phyloP scores from a whole-genome alignment of 805 yeast genomes.

The Suhomyces prunicola region DNA sequence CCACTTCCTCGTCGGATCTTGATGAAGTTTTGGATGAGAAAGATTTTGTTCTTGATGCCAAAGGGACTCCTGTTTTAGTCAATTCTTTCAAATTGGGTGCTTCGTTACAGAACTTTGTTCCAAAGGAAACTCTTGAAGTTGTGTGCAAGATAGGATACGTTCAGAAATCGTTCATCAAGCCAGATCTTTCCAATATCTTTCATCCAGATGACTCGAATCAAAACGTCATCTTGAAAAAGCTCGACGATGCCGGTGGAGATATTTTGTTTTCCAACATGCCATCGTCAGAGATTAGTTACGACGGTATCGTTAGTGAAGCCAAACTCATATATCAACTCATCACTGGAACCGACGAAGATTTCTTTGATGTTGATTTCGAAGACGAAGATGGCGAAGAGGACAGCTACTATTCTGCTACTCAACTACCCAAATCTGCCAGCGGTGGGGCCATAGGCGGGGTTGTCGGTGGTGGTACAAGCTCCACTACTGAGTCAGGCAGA shows the following conservation, averaged over 20 bases:
- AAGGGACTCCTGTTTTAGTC: conserved; percentile 60
- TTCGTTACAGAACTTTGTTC: conserved; percentile 79
- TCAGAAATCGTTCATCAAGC: conserved; percentile 35
- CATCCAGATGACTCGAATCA: conserved; percentile 19
- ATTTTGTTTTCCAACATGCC: conserved; percentile 58
- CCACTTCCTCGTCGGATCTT: conserved; percentile 49
- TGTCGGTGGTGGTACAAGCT: conserved; percentile 10
- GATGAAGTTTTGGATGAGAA: conserved; percentile 35
- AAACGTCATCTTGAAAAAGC: conserved; percentile 14
- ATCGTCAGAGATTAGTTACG: conserved; percentile 83
- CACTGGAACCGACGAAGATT: conserved; percentile 93
- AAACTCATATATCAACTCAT: conserved; percentile 68
- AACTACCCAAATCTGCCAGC: neutral
- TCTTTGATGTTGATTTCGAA: conserved; percentile 93
- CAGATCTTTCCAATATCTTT: conserved; percentile 38
- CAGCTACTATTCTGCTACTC: conserved; percentile 4
- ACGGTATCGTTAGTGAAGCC: conserved; percentile 83
- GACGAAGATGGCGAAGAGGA: conserved; percentile 70
- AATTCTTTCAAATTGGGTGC: conserved; percentile 85
- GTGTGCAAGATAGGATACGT: conserved; percentile 41
- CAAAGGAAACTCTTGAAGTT: conserved; percentile 59
- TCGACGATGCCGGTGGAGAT: conserved; percentile 17
- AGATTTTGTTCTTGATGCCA: conserved; percentile 30
- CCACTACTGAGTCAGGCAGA: conserved; percentile 1
- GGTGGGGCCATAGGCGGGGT: conserved; percentile 13